Conservation (phyloP, 306 rosid genomes). For the Myrica gale region DNA sequence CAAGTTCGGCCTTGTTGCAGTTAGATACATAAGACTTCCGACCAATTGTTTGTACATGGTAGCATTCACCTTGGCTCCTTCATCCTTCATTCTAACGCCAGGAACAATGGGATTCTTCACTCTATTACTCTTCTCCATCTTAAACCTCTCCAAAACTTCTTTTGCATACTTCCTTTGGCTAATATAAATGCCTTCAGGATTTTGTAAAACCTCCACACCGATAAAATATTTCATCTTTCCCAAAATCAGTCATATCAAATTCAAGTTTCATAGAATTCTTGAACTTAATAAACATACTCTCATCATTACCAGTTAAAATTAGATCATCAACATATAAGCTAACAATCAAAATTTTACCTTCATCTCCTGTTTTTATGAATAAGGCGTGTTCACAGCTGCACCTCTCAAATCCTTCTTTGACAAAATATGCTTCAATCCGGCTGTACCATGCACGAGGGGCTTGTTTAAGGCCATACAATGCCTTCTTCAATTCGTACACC, state of each 20-base stretch:
- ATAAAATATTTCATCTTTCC: background rate
- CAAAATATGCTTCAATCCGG: background rate
- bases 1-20: background rate
- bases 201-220: conserved; percentile 1
- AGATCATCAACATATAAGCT: conserved; percentile 14
- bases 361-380: background rate
- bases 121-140: background rate
- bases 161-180: conserved; percentile 1
- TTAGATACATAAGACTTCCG: background rate
- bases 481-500: background rate
- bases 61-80: background rate
- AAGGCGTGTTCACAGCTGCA: background rate
- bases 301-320: background rate
- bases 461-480: background rate
- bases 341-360: background rate
- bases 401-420: background rate
- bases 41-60: background rate
- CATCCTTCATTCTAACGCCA: background rate
- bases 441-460: background rate
- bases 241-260: conserved; percentile 9
- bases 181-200: background rate
- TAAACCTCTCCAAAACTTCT: background rate
- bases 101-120: background rate
- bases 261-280: background rate
- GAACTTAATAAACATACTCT: background rate